phyloP scores from a whole-genome alignment of 345 rosid genomes.

The Dipteronia dyeriana region DNA sequence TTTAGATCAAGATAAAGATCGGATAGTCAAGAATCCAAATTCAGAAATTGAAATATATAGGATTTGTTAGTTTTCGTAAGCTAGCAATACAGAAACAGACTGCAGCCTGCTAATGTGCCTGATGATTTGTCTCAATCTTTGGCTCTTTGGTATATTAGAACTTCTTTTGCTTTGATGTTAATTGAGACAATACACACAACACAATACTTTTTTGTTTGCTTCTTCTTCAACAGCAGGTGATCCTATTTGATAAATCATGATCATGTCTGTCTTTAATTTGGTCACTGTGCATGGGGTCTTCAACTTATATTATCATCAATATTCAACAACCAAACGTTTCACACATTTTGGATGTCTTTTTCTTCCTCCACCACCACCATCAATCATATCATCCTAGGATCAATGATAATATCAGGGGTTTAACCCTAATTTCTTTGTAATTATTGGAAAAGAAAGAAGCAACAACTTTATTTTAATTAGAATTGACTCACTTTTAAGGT shows the following conservation, averaged over 20 bases:
- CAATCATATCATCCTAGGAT: neutral
- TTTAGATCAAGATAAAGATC: too few species aligned
- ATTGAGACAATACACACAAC: neutral
- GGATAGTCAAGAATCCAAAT: too few species aligned
- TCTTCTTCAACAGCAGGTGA: neutral
- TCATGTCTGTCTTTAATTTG: neutral
- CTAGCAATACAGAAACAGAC: neutral
- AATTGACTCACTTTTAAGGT: too few species aligned
- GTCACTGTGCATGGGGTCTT: neutral
- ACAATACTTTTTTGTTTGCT: neutral
- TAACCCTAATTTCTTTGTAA: neutral
- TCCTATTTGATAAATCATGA: neutral
- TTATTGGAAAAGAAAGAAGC: too few species aligned
- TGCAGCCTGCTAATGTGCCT: neutral
- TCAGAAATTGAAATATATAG: too few species aligned
- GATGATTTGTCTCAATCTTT: constrained; percentile 6
- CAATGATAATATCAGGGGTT: neutral
- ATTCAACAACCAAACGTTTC: neutral
- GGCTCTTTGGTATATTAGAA: neutral
- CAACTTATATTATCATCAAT: neutral
- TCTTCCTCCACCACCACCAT: neutral
- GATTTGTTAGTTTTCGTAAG: too few species aligned
- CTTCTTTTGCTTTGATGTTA: neutral
- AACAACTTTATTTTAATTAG: too few species aligned
- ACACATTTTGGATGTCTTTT: neutral